phyloP scores from a whole-genome alignment of 331 rosid genomes.

The Stylosanthes scabra region DNA sequence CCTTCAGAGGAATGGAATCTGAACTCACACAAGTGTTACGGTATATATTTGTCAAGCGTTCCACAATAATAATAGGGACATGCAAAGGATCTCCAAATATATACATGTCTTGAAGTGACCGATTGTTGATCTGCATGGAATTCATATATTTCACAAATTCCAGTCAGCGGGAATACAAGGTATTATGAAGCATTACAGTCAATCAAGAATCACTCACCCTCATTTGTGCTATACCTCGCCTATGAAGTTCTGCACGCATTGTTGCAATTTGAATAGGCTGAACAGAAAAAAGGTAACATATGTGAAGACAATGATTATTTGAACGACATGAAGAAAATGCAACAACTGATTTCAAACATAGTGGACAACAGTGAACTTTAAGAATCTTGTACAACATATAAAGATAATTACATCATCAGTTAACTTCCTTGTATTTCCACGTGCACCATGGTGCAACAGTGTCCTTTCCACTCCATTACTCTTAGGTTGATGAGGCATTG shows the following conservation, averaged over 20 bases:
- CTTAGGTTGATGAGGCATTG: constrained; percentile 77
- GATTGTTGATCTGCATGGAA: constrained; percentile 79
- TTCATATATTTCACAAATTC: constrained; percentile 21
- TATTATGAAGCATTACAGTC: constrained; percentile 25
- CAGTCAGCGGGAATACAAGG: constrained; percentile 35
- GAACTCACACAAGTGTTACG: constrained; percentile 63
- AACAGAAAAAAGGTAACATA: constrained; percentile 31
- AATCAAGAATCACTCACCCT: constrained; percentile 56
- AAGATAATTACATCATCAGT: constrained; percentile 78
- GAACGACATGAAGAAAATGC: background rate
- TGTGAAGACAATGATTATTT: constrained; percentile 14
- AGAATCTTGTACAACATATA: constrained; percentile 30
- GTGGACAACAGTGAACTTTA: constrained; percentile 22
- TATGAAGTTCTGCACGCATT: constrained; percentile 91
- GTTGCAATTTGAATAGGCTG: constrained; percentile 89
- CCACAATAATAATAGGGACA: constrained; percentile 82
- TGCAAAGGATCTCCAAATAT: constrained; percentile 80
- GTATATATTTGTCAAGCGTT: constrained; percentile 62
- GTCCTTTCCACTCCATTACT: constrained; percentile 61
- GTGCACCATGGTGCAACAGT: constrained; percentile 51
- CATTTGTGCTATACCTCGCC: constrained; percentile 93
- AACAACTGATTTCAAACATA: constrained; percentile 23
- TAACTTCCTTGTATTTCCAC: constrained; percentile 60
- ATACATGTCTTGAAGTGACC: constrained; percentile 88
- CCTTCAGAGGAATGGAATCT: constrained; percentile 57